phyloP scores from a whole-genome alignment of 768 basidiomycete species.

The Lactarius psammicola region DNA sequence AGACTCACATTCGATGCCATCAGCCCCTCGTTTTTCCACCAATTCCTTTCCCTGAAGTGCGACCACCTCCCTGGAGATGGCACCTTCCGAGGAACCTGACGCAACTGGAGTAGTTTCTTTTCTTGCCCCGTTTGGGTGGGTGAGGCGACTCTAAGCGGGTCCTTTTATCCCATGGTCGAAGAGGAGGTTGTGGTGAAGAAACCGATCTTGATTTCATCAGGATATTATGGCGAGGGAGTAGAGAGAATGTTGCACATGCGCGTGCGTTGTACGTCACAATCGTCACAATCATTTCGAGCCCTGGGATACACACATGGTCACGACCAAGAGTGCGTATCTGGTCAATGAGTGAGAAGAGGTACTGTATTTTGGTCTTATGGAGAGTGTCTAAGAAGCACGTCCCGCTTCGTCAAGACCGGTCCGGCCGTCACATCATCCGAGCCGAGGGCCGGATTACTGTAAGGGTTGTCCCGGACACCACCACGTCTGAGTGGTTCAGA shows the following conservation, averaged over 20 bases:
- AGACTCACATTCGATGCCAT: constrained; percentile 52
- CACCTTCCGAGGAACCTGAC: constrained; percentile 68
- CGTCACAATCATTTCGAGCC: neutral
- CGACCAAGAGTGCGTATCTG: neutral
- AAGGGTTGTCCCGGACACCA: too few species aligned
- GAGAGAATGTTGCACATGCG: neutral
- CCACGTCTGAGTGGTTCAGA: too few species aligned
- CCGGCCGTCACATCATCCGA: too few species aligned
- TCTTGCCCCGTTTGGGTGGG: constrained; percentile 34
- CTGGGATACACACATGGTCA: neutral
- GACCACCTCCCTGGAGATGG: constrained; percentile 69
- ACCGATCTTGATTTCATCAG: neutral
- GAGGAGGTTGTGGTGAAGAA: neutral
- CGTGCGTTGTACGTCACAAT: neutral
- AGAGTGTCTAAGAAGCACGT: too few species aligned
- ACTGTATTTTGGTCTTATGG: too few species aligned
- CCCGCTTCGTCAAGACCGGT: too few species aligned
- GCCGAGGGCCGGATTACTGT: too few species aligned
- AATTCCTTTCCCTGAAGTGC: constrained; percentile 60
- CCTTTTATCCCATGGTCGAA: constrained; percentile 36
- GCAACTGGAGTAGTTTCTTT: constrained; percentile 49
- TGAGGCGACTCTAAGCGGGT: constrained; percentile 30
- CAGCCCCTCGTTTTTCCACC: constrained; percentile 49
- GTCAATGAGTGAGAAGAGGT: too few species aligned
- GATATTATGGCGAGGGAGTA: neutral